phyloP scores from a whole-genome alignment of 306 rosid genomes.

The Pterocarpus macrocarpus region DNA sequence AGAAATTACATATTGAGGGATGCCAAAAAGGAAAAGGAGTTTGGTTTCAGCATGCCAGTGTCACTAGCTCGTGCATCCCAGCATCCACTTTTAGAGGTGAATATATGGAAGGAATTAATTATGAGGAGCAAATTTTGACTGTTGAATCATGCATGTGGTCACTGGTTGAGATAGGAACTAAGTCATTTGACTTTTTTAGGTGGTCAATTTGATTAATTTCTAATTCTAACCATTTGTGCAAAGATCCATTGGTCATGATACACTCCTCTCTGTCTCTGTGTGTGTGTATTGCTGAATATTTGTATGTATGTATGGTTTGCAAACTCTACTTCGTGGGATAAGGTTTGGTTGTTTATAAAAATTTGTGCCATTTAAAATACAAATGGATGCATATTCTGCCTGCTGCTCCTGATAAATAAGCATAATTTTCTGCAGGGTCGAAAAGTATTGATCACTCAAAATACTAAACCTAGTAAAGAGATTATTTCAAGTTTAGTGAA shows the following conservation, averaged over 20 bases:
- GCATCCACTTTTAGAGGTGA: slow-evolving; percentile 81
- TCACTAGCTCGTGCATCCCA: slow-evolving; percentile 77
- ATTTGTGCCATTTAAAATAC: not conserved
- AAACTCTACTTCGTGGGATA: not conserved
- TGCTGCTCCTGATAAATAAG: slow-evolving; percentile 38
- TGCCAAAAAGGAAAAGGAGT: slow-evolving; percentile 87
- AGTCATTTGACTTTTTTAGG: slow-evolving; percentile 17
- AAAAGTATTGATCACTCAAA: slow-evolving; percentile 84
- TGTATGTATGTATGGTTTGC: slow-evolving; percentile 11
- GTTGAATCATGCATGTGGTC: not conserved
- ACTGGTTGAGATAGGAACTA: not conserved
- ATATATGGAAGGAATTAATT: not conserved
- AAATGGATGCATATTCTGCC: slow-evolving; percentile 38
- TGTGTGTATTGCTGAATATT: too few species aligned
- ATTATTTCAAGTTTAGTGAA: slow-evolving; percentile 71
- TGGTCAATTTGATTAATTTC: slow-evolving; percentile 5
- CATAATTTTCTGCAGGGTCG: slow-evolving; percentile 68
- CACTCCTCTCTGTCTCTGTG: not conserved
- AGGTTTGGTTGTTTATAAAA: not conserved
- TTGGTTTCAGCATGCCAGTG: slow-evolving; percentile 85
- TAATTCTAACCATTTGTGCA: slow-evolving; percentile 20
- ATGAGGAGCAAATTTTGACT: slow-evolving; percentile 31
- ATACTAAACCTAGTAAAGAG: slow-evolving; percentile 85
- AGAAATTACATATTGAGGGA: slow-evolving; percentile 80
- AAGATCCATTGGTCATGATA: slow-evolving; percentile 3